Conservation (phyloP, 2,329 filamentous ascomycete species). For the Coleophoma cylindrospora region DNA sequence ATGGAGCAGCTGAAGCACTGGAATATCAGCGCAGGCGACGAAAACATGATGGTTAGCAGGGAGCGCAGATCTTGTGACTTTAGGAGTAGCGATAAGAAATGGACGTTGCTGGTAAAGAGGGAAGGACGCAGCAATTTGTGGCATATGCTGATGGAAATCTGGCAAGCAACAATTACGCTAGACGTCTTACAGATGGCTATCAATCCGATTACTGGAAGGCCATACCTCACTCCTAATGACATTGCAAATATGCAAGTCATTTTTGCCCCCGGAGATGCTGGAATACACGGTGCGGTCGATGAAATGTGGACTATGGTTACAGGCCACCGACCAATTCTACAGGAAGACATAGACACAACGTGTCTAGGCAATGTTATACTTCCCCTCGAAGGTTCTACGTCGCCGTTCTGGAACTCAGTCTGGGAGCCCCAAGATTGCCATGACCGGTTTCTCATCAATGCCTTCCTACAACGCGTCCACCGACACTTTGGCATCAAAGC, state of each 20-base stretch:
- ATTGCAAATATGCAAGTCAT: conserved; percentile 13
- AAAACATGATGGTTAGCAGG: not conserved
- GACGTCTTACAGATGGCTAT: conserved; percentile 16
- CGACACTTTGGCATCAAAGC: conserved; percentile 4
- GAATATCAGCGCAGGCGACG: conserved; percentile 5
- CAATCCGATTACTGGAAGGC: conserved; percentile 11
- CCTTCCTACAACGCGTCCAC: conserved; percentile 10
- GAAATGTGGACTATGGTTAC: conserved; percentile 18
- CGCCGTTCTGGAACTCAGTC: conserved; percentile 21
- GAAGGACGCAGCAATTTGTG: conserved; percentile 23
- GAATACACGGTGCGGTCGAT: conserved; percentile 10
- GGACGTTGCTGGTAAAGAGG: conserved; percentile 19
- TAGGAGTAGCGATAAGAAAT: conserved; percentile 9
- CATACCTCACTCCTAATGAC: conserved; percentile 13
- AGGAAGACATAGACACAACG: conserved; percentile 10
- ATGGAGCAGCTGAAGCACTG: conserved; percentile 12
- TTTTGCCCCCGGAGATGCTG: conserved; percentile 14
- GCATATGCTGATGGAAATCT: conserved; percentile 25
- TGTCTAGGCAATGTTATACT: conserved; percentile 21
- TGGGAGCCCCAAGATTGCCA: conserved; percentile 10
- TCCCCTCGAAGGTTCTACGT: conserved; percentile 18
- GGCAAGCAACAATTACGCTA: conserved; percentile 19
- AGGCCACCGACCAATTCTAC: conserved; percentile 13
- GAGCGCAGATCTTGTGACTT: conserved; percentile 2
- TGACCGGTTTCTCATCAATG: conserved; percentile 6